Evolutionary conservation across 345 rosid genomes (phyloP), one percentile per base, ranked within the genome.

Genomic region (Aegle marmelos): DNA sequence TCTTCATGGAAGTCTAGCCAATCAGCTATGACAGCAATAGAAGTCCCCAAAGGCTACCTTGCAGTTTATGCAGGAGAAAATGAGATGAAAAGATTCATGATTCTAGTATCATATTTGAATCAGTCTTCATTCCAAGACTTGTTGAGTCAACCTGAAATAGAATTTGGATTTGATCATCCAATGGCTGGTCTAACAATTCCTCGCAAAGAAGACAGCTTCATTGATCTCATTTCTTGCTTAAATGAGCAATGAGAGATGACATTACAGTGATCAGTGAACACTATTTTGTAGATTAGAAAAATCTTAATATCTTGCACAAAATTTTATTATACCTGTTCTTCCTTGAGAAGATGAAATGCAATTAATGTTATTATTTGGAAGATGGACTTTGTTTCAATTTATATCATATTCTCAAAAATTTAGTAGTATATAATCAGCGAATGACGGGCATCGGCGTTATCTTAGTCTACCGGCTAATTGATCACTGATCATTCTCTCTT

Each of bases 1-100:
- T 68, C 59, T 41, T 34, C 70, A 9, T 68, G 73, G 1, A 33
- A 9, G 0, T 13, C 72, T 53, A 53, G 30, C 33, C 77, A 75
- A 25, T 39, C 34, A 14, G 13, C 37, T 53, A n/a, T 22, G 5
- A 65, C 1, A 9, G 61, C 60, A 39, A 9, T 17, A 10, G 22
- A 79, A 19, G 78, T 86, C 1, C 90, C 83, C 0, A 90, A 85
- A 70, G 91, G 89, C 30, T 81, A 83, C 54, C 50, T 83, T 68
- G 85, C 83, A 0, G 83, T 86, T 53, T 86, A 86, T 75, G 86
- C 83, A 17, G 89, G 90, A 73, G 87, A 87, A n/a, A 74, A 9
- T 6, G 41, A 79, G 70, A 84, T 70, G 80, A 86, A 80, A 79
- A 78, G 88, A 82, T 87, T 72, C 17, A 74, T 78, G 63, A 74